Evolutionary conservation across 2,329 filamentous ascomycete genomes (phyloP).

Genomic region (Pestalotiopsis sp.): DNA sequence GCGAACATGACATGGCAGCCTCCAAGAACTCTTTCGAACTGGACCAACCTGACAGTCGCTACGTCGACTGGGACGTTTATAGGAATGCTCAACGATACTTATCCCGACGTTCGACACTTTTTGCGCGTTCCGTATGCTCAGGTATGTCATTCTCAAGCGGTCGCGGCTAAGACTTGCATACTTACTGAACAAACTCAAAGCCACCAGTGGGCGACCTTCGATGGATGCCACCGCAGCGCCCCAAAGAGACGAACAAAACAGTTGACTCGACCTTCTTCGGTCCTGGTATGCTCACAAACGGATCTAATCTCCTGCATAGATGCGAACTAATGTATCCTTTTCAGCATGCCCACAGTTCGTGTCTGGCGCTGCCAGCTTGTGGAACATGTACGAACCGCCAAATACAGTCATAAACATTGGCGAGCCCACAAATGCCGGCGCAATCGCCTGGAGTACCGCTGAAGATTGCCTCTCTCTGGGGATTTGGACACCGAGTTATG

Average conservation of each 20-base stretch:
- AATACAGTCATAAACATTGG: conserved; percentile 9
- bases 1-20: conserved; percentile 1
- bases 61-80: conserved; percentile 1
- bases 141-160: neutral
- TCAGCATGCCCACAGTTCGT: conserved; percentile 7
- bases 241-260: neutral
- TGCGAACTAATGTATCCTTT: neutral
- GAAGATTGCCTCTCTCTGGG: conserved; percentile 41
- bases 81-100: conserved; percentile 8
- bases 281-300: neutral
- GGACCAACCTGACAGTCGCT: neutral
- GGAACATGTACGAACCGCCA: conserved; percentile 26
- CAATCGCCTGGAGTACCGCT: conserved; percentile 16
- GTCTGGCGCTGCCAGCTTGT: neutral
- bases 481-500: conserved; percentile 39
- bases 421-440: neutral
- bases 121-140: conserved; percentile 3
- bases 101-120: conserved; percentile 7
- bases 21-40: neutral
- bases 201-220: conserved; percentile 11
- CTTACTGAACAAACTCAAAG: neutral
- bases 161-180: neutral
- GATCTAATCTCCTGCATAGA: too few species aligned
- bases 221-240: neutral
- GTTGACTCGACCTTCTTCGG: conserved; percentile 6